A percentile compares a stretch with the other conserved stretches of the same genome.
Conservation (phyloP, 352 stramenopile genomes). For the Bremia lactucae region DNA sequence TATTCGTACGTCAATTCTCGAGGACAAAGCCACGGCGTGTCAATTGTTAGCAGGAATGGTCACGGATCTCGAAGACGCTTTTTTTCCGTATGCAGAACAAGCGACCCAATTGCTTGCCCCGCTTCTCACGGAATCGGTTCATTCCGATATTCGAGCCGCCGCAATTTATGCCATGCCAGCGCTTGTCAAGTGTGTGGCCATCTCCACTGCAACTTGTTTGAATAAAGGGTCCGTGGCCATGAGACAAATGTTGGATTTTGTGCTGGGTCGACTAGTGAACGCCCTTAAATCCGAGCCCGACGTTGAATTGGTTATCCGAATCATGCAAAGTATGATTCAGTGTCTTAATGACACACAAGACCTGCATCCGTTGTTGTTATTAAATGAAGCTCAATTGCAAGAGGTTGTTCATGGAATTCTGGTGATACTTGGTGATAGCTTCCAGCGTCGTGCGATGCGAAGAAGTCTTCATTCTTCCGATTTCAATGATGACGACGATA, state of each 20-base stretch:
- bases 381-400: constrained; percentile 66
- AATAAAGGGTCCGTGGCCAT: constrained; percentile 31
- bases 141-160: constrained; percentile 75
- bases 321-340: constrained; percentile 81
- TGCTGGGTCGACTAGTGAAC: constrained; percentile 60
- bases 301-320: constrained; percentile 72
- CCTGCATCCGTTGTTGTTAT: constrained; percentile 26
- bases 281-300: constrained; percentile 74
- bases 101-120: constrained; percentile 74
- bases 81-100: constrained; percentile 82
- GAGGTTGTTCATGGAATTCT: constrained; percentile 68
- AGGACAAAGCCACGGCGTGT: constrained; percentile 79
- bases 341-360: constrained; percentile 42
- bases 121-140: constrained; percentile 73
- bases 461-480: constrained; percentile 17
- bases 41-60: constrained; percentile 71
- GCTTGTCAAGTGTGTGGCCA: constrained; percentile 62
- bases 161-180: constrained; percentile 72
- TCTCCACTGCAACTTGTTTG: constrained; percentile 28
- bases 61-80: constrained; percentile 64
- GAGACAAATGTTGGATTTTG: constrained; percentile 82
- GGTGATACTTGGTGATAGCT: constrained; percentile 67
- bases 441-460: constrained; percentile 60
- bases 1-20: constrained; percentile 71
- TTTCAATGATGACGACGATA: constrained; percentile 27